Base-by-base conservation (phyloP, 2,329 filamentous ascomycete species). In the Colletotrichum sp. region DNA sequence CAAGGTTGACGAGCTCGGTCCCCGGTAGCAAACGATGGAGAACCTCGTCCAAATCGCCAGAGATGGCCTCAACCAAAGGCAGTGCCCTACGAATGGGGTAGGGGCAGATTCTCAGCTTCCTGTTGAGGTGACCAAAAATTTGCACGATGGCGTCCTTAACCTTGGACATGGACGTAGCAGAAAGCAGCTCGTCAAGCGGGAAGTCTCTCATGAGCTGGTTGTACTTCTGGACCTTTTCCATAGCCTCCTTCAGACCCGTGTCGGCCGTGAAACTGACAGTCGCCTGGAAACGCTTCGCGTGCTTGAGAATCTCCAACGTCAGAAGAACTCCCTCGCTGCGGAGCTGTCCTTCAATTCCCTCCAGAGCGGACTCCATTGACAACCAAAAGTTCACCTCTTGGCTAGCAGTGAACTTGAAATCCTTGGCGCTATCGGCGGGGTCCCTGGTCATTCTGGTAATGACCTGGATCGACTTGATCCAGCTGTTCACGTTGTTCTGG, bases 311-410 rank as follows among this genome's bases (percentile, higher is more conserved):
- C 78, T 98, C 96, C 82, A 99, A 90, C 0, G 97, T 98, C 79
- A 99, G 85, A 78, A 92, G 89, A 24, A 99, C 96, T 33, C 97
- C 97, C 70, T 98, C 95, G 76, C 96, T 95, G 75, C 93, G 90
- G 70, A 99, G 89, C 83, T 98, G 96, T 54, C 89, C 91, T 82
- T 98, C 96, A 73, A 99, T 98, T 33, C 93, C 93, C 82, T 98
- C 96, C 76, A 99, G 85, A 6, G 96, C 95, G 18, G 93, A 94
- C 83, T 99, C 97, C 94, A 99, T 98, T 3, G 95, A 97, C 65
- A 99, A 84, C 97, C 97, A 99, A 81, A 99, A 99, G 83, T 98
- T 98, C 83, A 99, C 98, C 83, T 99, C 97, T 83, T 98, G 97
- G 70, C 95, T 96, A 36, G 97, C 97, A 27, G 95, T 98, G 36